Evolutionary conservation across 148 eudicot species (phyloP), one percentile per base, ranked within the genome.

Genomic region (Silene conica): DNA sequence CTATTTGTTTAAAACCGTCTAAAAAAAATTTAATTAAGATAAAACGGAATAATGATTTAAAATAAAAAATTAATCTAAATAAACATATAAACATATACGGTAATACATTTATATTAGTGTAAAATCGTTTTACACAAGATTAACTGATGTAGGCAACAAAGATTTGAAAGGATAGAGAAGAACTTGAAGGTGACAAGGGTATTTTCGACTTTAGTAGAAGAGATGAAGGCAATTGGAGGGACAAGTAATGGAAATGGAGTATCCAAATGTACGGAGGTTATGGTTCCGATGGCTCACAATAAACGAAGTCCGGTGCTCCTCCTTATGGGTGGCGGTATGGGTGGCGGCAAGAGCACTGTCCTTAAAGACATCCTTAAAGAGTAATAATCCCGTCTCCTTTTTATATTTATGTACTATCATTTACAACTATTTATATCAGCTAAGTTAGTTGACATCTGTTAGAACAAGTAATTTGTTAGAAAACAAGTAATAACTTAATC

Each of bases 321-420:
- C 71, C 80, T 92, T 19, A 92, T 92, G 97, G 97, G 97, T 20
- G 97, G 97, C 20, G 97, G 97, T 1, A 92, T 92, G 97, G 97
- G 97, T n/a, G 97, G 91, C 6, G 97, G 97, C 65, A 92, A 92
- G 81, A 92, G 97, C 83, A 92, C 97, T 8, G 97, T 92, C 71
- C 92, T 92, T 76, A 89, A 92, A 77, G 89, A 92, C 77, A 83
- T 89, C 19, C 85, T 92, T 76, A 84, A 83, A 74, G 90, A 88
- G 97, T 92, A 86, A 22, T 10, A n/a, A n/a, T 26, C 8, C 31
- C 23, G 15, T 9, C 18, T 34, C 28, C 13, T n/a, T n/a, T n/a
- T n/a, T n/a, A n/a, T n/a, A n/a, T n/a, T n/a, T n/a, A n/a, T n/a
- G n/a, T n/a, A n/a, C n/a, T n/a, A n/a, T n/a, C n/a, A n/a, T n/a